Base-by-base conservation (phyloP, 2,329 filamentous ascomycete genomes). In the Hypoxylon sp. region DNA sequence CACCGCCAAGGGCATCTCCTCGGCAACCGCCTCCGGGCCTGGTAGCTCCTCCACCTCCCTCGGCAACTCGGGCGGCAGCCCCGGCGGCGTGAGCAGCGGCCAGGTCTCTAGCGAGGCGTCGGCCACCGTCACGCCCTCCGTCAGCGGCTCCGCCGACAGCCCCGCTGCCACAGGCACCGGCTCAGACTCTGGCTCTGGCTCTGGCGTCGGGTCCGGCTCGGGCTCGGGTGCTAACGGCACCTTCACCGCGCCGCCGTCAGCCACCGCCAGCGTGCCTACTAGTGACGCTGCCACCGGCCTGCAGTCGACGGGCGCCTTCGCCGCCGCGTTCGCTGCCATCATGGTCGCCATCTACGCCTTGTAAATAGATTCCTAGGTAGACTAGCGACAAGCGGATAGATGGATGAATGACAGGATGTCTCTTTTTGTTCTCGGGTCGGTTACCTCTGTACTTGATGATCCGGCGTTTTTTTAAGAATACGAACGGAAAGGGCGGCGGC, bases 281-380 rank as follows among this genome's bases (percentile, higher is more conserved):
- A 70, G 62, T 60, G 63, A 46, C 24, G 66, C n/a, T n/a, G n/a
- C 61, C 35, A 31, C 37, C 2, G 48, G 48, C 29, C 41, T 65
- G 10, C 59, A 62, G 21, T 63, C 68, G n/a, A n/a, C n/a, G 13
- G 67, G 67, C 50, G 72, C 70, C n/a, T 52, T 73, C 21, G 67
- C 63, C 3, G 73, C 67, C 20, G 69, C 67, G 24, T 65, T 74
- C 45, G 64, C 64, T 23, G 72, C 68, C 27, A 59, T 71, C 37
- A 64, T 74, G 62, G 66, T 60, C 11, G 72, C 69, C 18, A 67
- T 75, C 33, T 66, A 74, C 45, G 66, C 69, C 45, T 56, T 74
- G 54, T 75, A 69, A 72, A 63, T n/a, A 31, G 48, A 11, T 18
- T 15, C n/a, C n/a, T n/a, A n/a, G n/a, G n/a, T n/a, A n/a, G n/a